Evolutionary conservation across 179 eudicot genomes (phyloP).

Genomic region (Spinacia oleracea): DNA sequence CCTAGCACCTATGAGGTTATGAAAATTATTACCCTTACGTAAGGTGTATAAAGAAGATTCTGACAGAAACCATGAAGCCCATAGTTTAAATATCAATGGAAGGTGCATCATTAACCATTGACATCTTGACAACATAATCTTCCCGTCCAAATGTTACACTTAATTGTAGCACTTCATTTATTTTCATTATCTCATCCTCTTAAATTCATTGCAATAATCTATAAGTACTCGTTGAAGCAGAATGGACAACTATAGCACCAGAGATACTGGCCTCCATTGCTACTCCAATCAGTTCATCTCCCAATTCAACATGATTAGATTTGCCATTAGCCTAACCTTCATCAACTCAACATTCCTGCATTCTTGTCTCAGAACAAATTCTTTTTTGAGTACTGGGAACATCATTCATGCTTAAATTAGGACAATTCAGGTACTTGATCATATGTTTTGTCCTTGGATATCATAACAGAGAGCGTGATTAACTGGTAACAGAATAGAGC

Average conservation of each 20-base stretch:
- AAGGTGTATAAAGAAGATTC: neutral
- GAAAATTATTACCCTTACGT: neutral
- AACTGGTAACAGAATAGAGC: neutral
- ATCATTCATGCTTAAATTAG: neutral
- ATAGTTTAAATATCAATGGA: neutral
- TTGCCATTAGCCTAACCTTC: neutral
- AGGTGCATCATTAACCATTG: neutral
- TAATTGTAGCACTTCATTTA: neutral
- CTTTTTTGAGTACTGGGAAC: neutral
- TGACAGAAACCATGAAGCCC: neutral
- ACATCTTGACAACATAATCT: neutral
- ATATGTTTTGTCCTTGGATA: neutral
- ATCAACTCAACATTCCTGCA: neutral
- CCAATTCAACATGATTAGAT: neutral
- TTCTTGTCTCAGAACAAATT: neutral
- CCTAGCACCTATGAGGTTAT: neutral
- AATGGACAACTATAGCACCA: neutral
- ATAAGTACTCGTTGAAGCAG: neutral
- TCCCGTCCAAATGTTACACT: neutral
- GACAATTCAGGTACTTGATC: neutral
- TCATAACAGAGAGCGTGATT: neutral
- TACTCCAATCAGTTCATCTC: neutral
- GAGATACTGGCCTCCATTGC: neutral
- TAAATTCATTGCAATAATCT: neutral
- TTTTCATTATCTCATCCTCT: neutral